Percentiles rank a stretch among this genome's conserved stretches.
phyloP scores from a whole-genome alignment of 2,329 filamentous ascomycete genomes.

The Tolypocladium nubicola region DNA sequence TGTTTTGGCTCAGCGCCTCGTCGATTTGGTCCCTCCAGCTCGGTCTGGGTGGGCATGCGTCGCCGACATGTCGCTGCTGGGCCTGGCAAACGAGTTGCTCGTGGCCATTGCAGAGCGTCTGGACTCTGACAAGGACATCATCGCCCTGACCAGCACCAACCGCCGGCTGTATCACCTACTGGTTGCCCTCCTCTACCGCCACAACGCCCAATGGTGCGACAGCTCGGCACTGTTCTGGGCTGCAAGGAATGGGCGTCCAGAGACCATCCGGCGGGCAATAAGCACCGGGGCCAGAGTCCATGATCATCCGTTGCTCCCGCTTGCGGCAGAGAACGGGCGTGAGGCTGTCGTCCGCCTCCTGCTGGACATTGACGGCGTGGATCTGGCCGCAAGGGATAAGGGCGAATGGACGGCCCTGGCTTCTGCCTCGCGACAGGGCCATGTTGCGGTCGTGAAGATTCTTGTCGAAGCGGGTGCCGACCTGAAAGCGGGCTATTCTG shows the following conservation, averaged over 20 bases:
- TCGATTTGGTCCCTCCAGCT: too few species aligned
- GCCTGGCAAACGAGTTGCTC: slow-evolving; percentile 5
- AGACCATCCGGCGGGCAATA: slow-evolving; percentile 2
- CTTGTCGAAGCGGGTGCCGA: slow-evolving; percentile 3
- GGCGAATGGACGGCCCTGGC: slow-evolving; percentile 5
- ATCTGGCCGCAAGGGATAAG: not conserved
- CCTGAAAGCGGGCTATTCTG: slow-evolving; percentile 1
- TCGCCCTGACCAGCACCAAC: not conserved
- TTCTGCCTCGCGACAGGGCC: slow-evolving; percentile 4
- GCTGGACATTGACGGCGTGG: slow-evolving; percentile 1
- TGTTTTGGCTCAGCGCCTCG: too few species aligned
- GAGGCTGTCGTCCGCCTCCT: not conserved
- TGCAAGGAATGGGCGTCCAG: slow-evolving; percentile 1
- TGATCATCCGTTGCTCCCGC: slow-evolving; percentile 1
- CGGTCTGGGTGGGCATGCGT: not conserved
- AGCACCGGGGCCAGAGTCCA: not conserved
- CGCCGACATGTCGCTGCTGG: slow-evolving; percentile 3
- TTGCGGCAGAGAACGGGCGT: slow-evolving; percentile 1
- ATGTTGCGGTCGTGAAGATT: slow-evolving; percentile 2
- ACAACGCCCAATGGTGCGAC: not conserved
- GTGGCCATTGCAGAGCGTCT: slow-evolving; percentile 1
- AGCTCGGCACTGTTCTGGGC: slow-evolving; percentile 3
- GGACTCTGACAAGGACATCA: slow-evolving; percentile 1
- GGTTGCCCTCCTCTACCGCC: slow-evolving; percentile 1
- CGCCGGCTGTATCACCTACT: slow-evolving; percentile 1